Evolutionary conservation across 2,329 filamentous ascomycete species (phyloP), one percentile per base, ranked within the genome.

Genomic region (Periglandula ipomoeae): DNA sequence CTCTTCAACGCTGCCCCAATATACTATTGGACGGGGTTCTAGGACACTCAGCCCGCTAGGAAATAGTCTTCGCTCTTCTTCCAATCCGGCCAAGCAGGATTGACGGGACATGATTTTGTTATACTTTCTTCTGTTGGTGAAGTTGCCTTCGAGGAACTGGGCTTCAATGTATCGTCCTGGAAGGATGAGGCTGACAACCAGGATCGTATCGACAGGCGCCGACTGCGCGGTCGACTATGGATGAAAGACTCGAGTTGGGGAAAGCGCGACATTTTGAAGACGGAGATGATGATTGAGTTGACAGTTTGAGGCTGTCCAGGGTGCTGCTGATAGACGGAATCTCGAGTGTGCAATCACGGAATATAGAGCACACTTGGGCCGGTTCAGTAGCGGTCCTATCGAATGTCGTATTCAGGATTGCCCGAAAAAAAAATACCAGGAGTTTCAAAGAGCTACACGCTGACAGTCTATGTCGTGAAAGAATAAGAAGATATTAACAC

Each of bases 1-100:
- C 66, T 82, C 79, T 64, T 82, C 79, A 43, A 83, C 62, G 35
- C 80, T 77, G 54, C 75, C 77, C 74, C 79, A 83, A 65, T 81
- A 82, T 47, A 81, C 76, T 32, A 81, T 70, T 10, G 80, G 80
- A 39, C 80, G 67, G 2, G 80, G 80, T 64, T 84, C 80, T 23
- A 84, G 70, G 17, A 84, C 67, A 55, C 68, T 70, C 8, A 82
- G 67, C 56, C 78, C 77, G 46, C 67, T 68, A 9, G 70, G 70
- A 48, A 78, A 80, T 55, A 64, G 70, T 57, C 65, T 67, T 54
- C 71, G 73, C 64, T 82, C 79, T 57, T 78, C 76, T 57, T 81
- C 76, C 52, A 80, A 65, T 57, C 75, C 70, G n/a, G 75, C 59
- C 53, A 80, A 72, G 17, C 75, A 79, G 11, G 76, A 75, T 55